A percentile compares a stretch with the other conserved stretches of the same genome.
These are phyloP conservation scores for Citrullus amarus DNA, from an alignment of 306 rosid genomes.

Conservation along the genomic window DNA sequence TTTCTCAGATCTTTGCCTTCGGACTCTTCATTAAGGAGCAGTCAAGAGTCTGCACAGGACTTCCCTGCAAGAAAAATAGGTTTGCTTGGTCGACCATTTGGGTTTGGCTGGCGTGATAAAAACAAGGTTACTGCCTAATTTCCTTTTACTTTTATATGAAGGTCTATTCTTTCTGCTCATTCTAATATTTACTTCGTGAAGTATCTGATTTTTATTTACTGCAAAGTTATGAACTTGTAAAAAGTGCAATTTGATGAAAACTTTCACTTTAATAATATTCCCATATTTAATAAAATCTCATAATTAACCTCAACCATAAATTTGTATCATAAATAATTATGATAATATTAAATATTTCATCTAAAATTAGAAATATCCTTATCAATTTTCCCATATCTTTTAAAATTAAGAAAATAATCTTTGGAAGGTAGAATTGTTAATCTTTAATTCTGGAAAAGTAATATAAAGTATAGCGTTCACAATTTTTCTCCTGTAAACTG, in stretches of 20 bases:
- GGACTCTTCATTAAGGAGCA: constrained; percentile 37
- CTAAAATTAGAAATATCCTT: background rate
- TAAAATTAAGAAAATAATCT: background rate
- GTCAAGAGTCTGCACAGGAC: constrained; percentile 53
- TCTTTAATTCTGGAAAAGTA: background rate
- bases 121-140: constrained; percentile 56
- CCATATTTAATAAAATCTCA: background rate
- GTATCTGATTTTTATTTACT: background rate
- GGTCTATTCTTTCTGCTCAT: background rate
- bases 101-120: constrained; percentile 87
- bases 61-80: constrained; percentile 54
- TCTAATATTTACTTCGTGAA: background rate
- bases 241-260: background rate
- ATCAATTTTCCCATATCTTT: background rate
- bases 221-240: background rate
- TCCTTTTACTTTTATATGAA: background rate
- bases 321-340: background rate
- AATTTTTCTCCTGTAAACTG: background rate
- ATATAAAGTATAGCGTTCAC: background rate
- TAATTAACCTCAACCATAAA: background rate
- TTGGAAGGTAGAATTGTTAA: background rate
- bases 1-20: constrained; percentile 49
- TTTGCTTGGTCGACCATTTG: constrained; percentile 90
- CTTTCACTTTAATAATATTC: background rate
- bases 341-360: background rate